These are phyloP conservation scores for Penicillium sumatraense DNA, from an alignment of 2,329 filamentous ascomycete species.

Conservation along the genomic window DNA sequence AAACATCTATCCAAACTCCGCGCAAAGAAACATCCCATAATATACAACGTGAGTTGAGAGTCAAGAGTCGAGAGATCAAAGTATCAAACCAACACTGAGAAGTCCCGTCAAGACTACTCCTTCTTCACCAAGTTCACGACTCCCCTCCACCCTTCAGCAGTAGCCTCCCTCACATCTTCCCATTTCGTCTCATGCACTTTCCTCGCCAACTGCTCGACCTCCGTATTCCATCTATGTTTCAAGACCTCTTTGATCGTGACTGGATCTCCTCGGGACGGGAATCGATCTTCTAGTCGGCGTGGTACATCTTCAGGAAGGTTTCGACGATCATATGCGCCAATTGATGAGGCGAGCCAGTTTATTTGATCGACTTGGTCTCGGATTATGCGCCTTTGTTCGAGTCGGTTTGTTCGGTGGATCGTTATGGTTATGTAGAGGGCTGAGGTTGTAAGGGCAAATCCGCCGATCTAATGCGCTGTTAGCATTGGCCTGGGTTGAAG, in stretches of 20 bases:
- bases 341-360: conserved; percentile 43
- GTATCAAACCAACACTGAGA: background rate
- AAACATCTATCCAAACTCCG: conserved; percentile 22
- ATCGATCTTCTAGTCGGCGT: conserved; percentile 13
- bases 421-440: conserved; percentile 73
- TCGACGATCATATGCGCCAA: conserved; percentile 41
- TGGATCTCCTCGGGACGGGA: conserved; percentile 1
- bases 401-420: conserved; percentile 71
- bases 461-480: conserved; percentile 64
- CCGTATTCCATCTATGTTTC: conserved; percentile 79
- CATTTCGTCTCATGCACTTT: conserved; percentile 71
- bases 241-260: conserved; percentile 66
- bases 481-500: background rate
- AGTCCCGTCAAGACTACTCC: conserved; percentile 25
- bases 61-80: background rate
- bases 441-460: conserved; percentile 74
- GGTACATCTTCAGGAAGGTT: conserved; percentile 19
- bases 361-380: conserved; percentile 49
- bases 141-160: conserved; percentile 59
- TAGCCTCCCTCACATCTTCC: conserved; percentile 58
- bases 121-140: conserved; percentile 35
- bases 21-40: conserved; percentile 5
- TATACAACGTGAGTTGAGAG: conserved; percentile 12
- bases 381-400: conserved; percentile 49
- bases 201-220: conserved; percentile 68